A percentile compares a stretch with the other conserved stretches of the same genome.
These are phyloP conservation scores for Sporothrix variecibatus DNA, from an alignment of 2,329 filamentous ascomycete genomes.

Conservation along the genomic window DNA sequence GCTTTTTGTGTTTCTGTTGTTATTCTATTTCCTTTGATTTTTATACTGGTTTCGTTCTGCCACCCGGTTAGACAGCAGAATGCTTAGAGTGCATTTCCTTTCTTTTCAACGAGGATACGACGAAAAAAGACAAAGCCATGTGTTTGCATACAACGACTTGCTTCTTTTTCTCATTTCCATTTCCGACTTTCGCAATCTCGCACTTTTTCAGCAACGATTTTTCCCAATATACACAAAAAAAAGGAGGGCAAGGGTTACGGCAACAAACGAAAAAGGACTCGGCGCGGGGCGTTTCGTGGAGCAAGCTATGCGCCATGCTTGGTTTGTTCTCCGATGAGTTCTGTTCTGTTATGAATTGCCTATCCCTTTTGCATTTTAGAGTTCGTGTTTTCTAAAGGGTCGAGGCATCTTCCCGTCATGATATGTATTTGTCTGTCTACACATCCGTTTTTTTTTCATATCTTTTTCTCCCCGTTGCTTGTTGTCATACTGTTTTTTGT, in stretches of 20 bases:
- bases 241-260: background rate
- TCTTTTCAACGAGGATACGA: constrained; percentile 25
- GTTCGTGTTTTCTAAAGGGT: background rate
- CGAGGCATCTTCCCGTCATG: background rate
- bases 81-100: constrained; percentile 28
- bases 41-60: constrained; percentile 19
- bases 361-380: constrained; percentile 4
- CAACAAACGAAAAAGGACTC: background rate
- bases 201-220: background rate
- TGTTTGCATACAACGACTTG: constrained; percentile 15
- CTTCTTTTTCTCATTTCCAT: background rate
- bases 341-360: background rate
- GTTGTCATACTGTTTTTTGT: background rate
- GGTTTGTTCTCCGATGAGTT: background rate
- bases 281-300: constrained; percentile 15
- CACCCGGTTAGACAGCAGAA: constrained; percentile 28
- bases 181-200: background rate
- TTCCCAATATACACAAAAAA: constrained; percentile 10
- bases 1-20: background rate
- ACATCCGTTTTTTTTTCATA: background rate
- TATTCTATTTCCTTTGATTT: background rate
- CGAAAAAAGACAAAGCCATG: constrained; percentile 19
- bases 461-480: background rate
- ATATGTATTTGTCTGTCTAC: constrained; percentile 16
- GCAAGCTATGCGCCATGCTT: background rate